Conservation (phyloP, 768 basidiomycete genomes). For the Daedaleopsis sinensis region DNA sequence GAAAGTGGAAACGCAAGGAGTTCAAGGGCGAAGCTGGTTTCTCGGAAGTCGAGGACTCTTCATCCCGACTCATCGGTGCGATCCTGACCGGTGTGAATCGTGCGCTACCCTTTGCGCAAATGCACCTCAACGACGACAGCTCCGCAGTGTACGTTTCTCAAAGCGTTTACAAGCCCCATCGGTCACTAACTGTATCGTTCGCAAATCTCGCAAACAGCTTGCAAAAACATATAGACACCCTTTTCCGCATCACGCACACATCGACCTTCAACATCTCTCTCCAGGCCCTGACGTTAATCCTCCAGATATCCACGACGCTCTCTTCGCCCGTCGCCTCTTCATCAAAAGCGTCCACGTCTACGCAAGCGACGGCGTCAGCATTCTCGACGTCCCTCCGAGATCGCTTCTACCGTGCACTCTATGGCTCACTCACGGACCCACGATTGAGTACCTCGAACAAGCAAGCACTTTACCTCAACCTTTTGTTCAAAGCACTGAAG, state of each 20-base stretch:
- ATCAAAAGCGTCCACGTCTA: constrained; percentile 28
- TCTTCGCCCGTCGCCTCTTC: constrained; percentile 15
- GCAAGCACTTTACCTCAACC: constrained; percentile 95
- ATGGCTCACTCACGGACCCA: constrained; percentile 84
- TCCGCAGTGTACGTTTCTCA: constrained; percentile 50
- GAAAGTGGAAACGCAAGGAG: constrained; percentile 42
- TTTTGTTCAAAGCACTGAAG: constrained; percentile 90
- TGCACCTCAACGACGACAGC: constrained; percentile 59
- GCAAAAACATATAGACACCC: constrained; percentile 84
- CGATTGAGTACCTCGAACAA: constrained; percentile 85
- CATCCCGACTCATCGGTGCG: constrained; percentile 85
- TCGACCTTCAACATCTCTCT: constrained; percentile 97
- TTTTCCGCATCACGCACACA: constrained; percentile 93
- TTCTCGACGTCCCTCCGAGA: constrained; percentile 56
- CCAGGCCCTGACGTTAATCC: constrained; percentile 87
- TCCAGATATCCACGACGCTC: constrained; percentile 72
- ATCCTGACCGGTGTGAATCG: constrained; percentile 94
- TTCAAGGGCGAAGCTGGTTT: constrained; percentile 66
- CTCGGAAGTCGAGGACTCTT: constrained; percentile 73
- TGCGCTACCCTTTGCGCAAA: constrained; percentile 88
- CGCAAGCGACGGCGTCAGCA: constrained; percentile 41
- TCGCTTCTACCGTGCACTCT: constrained; percentile 82
- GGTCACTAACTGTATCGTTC: not conserved
- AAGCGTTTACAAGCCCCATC: too few species aligned
- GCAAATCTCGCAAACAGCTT: constrained; percentile 50